Percentiles rank a stretch among this genome's conserved stretches.
These are phyloP conservation scores for Ceratocystis colombiana DNA, from an alignment of 2,329 filamentous ascomycete genomes.

Conservation along the genomic window DNA sequence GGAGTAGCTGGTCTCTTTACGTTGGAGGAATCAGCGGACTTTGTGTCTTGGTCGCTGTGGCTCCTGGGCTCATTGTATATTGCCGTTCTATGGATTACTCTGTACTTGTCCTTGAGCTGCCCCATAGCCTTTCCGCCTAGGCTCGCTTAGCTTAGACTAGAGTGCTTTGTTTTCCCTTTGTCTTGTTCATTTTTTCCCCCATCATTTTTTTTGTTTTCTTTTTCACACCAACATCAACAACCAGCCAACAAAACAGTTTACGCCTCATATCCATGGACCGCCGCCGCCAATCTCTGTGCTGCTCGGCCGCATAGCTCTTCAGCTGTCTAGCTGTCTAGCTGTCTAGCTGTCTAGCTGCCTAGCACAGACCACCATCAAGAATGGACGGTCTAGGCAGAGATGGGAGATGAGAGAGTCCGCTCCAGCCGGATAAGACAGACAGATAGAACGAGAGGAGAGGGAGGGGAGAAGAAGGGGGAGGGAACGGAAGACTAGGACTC, in stretches of 20 bases:
- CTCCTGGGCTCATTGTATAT: no score
- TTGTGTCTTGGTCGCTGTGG: no score
- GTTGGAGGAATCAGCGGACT: not conserved
- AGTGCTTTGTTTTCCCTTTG: slow-evolving; percentile 16
- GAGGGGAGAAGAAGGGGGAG: not conserved
- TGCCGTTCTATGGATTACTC: no score
- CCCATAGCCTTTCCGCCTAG: no score
- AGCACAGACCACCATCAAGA: not conserved
- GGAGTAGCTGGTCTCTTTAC: not conserved
- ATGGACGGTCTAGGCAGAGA: not conserved
- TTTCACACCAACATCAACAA: slow-evolving; percentile 18
- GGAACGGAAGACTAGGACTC: not conserved
- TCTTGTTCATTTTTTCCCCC: not conserved
- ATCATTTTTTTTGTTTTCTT: slow-evolving; percentile 16
- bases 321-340: not conserved
- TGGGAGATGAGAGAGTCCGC: slow-evolving; percentile 22
- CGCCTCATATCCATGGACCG: slow-evolving; percentile 13
- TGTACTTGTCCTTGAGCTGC: no score
- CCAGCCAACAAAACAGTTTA: slow-evolving; percentile 20
- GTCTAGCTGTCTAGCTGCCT: not conserved
- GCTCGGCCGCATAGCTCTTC: no score
- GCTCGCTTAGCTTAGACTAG: no score
- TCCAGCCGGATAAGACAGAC: slow-evolving; percentile 23
- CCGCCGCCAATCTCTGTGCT: not conserved
- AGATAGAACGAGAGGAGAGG: not conserved